Evolutionary conservation across 805 yeast genomes (phyloP), one percentile per base, ranked within the genome.

Genomic region (Nakazawaea sp.): DNA sequence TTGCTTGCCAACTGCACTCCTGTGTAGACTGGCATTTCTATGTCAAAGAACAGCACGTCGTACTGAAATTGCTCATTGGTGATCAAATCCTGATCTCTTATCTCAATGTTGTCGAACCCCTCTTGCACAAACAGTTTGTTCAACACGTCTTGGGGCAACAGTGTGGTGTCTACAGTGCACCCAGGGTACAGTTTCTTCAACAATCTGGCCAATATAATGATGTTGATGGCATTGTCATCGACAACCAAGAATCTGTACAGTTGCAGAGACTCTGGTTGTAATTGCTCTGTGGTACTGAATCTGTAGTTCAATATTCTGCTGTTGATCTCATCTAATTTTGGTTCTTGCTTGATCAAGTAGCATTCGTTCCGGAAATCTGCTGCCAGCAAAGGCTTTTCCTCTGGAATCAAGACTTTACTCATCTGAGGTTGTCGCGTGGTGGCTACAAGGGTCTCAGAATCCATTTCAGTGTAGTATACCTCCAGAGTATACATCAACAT

Each of bases 1-100:
- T 33, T 42, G 18, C 35, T 43, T 16, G 66, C 60, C 19, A 66
- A 51, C 15, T 65, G 65, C 9, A 61, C 48, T 10, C 72, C 72
- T 13, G 61, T 49, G n/a, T 66, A 52, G 9, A 44, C 46, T 4
- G 72, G 72, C 72, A 66, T 66, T 41, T 66, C 72, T 27, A 66
- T 66, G 45, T 66, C 72, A 30, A 66, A 49, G 37, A 66, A 65
- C 9, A 62, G 50, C 27, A 58, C 45, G 38, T 64, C 64, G 37
- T 51, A 61, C 11, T 35, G 18, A 20, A 34, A 34, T 11, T 34
- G 19, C 13, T 24, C 26, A n/a, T 27, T 27, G 4, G 18, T 13
- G 7, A 5, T 18, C 5, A 27, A n/a, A 8, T 27, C 27, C 18
- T 4, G 11, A 28, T 34, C 24, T 4, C 12, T 11, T 5, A 17